Evolutionary conservation across 257 asterid genomes (phyloP).

Genomic region (Solanum chilense): DNA sequence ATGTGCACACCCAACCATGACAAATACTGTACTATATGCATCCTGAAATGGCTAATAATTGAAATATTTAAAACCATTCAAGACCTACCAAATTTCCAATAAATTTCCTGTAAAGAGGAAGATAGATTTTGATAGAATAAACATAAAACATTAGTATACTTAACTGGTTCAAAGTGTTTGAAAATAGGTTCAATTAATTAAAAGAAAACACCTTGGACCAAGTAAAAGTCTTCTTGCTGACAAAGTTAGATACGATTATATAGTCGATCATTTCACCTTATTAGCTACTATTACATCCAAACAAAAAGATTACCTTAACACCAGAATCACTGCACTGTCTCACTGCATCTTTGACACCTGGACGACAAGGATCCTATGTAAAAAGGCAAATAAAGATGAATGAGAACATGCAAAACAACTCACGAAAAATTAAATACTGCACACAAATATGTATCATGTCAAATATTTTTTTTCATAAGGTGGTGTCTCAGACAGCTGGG

Average conservation of each 20-base stretch:
- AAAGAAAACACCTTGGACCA: neutral
- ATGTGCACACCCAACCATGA: neutral
- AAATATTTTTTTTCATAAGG: neutral
- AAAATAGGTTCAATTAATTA: neutral
- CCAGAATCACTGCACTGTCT: conserved; percentile 78
- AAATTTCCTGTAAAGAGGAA: neutral
- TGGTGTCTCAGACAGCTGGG: neutral
- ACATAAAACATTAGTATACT: neutral
- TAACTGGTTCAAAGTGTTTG: neutral
- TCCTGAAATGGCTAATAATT: neutral
- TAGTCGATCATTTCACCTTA: neutral
- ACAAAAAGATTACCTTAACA: conserved; percentile 52
- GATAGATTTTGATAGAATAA: neutral
- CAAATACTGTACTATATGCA: neutral
- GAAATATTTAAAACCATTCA: neutral
- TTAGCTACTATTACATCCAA: neutral
- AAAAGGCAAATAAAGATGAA: neutral
- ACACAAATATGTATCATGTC: neutral
- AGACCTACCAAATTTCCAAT: neutral
- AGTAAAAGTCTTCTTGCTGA: neutral
- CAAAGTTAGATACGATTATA: neutral
- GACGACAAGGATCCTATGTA: conserved; percentile 94
- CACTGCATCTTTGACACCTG: conserved; percentile 94
- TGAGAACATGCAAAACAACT: neutral
- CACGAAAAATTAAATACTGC: neutral